Conservation (phyloP, 2,329 filamentous ascomycete genomes). For the Cadophora luteo-olivacea region DNA sequence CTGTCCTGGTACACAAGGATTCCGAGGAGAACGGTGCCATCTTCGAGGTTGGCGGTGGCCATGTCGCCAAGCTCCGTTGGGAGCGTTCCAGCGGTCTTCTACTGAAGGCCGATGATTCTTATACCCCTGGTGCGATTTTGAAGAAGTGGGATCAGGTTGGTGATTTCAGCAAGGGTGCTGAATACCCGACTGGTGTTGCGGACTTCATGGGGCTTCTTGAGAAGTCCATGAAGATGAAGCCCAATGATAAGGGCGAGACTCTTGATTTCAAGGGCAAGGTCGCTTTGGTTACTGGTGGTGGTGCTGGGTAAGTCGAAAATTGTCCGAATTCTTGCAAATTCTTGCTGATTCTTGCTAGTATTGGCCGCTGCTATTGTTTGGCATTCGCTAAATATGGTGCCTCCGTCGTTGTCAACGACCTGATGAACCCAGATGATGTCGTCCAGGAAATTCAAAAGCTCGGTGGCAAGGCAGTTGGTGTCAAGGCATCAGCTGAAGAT, state of each 20-base stretch:
- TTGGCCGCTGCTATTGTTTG: constrained; percentile 89
- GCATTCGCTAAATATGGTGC: constrained; percentile 86
- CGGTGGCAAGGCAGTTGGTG: constrained; percentile 88
- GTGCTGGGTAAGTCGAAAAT: constrained; percentile 66
- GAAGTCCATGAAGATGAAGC: constrained; percentile 77
- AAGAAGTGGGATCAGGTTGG: constrained; percentile 88
- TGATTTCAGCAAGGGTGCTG: constrained; percentile 78
- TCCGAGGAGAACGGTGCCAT: constrained; percentile 83
- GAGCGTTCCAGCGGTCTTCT: constrained; percentile 89
- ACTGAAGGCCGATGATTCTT: constrained; percentile 84
- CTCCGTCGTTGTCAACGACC: constrained; percentile 91
- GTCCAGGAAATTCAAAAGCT: constrained; percentile 91
- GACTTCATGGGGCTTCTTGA: constrained; percentile 90
- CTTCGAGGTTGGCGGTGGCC: constrained; percentile 92
- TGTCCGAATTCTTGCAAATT: no score
- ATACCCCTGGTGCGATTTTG: constrained; percentile 87
- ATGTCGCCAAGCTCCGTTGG: constrained; percentile 93
- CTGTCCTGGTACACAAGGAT: constrained; percentile 85
- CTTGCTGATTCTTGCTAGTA: constrained; percentile 53
- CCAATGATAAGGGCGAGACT: constrained; percentile 74
- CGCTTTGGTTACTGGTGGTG: constrained; percentile 85
- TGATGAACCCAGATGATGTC: constrained; percentile 88
- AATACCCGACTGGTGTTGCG: constrained; percentile 83
- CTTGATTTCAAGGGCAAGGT: constrained; percentile 86
- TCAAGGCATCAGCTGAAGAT: constrained; percentile 93